These are phyloP conservation scores for Talaromyces sp. DNA, from an alignment of 2,329 filamentous ascomycete genomes.

Conservation along the genomic window DNA sequence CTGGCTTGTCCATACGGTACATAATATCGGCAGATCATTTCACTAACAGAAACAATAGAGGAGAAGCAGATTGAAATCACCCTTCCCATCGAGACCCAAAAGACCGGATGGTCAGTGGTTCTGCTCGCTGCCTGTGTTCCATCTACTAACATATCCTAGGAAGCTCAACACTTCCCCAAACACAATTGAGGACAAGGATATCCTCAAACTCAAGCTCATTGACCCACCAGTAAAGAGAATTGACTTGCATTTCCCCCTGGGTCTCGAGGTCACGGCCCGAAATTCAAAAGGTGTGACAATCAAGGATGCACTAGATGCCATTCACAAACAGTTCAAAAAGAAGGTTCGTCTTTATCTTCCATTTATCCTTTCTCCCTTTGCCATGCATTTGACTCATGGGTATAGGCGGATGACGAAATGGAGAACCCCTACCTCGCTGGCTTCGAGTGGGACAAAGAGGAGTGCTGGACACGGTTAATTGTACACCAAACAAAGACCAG, in stretches of 20 bases:
- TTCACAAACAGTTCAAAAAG: constrained; percentile 97
- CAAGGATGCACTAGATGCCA: constrained; percentile 94
- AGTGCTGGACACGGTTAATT: constrained; percentile 83
- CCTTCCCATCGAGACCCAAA: constrained; percentile 40
- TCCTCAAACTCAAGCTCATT: constrained; percentile 79
- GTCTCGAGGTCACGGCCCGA: constrained; percentile 82
- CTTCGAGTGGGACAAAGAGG: constrained; percentile 95
- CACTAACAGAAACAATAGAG: constrained; percentile 23
- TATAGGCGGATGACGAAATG: constrained; percentile 85
- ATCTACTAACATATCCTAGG: constrained; percentile 54
- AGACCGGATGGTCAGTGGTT: constrained; percentile 35
- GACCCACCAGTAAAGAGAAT: constrained; percentile 89
- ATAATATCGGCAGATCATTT: neutral
- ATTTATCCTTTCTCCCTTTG: neutral
- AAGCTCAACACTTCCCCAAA: constrained; percentile 87
- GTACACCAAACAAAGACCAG: constrained; percentile 81
- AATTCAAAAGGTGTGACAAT: constrained; percentile 95
- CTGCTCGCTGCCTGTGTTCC: neutral
- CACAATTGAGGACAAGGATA: constrained; percentile 78
- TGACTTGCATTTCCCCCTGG: constrained; percentile 87
- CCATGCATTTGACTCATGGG: neutral
- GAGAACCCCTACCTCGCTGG: constrained; percentile 84
- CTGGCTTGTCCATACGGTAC: constrained; percentile 11
- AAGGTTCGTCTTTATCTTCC: constrained; percentile 58
- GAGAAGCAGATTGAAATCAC: constrained; percentile 35